Evolutionary conservation across 352 stramenopile species (phyloP), one percentile per base, ranked within the genome.

Genomic region (Nothophytophthora sp.): DNA sequence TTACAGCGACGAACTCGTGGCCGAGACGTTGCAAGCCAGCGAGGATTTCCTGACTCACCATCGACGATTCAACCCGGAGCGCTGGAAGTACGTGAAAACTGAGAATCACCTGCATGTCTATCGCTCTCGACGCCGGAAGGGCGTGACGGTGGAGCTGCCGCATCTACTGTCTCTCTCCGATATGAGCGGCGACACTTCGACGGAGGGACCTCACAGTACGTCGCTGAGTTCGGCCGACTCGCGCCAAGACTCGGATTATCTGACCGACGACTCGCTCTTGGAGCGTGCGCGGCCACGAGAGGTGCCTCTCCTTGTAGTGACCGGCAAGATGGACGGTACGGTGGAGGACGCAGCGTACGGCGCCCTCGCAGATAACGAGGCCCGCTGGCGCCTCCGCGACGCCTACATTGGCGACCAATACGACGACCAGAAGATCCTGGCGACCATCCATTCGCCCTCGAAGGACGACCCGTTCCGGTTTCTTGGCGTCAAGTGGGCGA

Each of bases 41-140:
- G 77, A 81, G 24, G 51, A 48, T 18, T 86, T 81, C 63, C 68
- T 82, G 44, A 49, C 61, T 20, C 55, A 64, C 42, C 57, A 60
- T 7, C 69, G 72, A 22, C 43, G 57, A 13, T 45, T 86, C n/a
- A 39, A 66, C 4, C 36, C 39, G 8, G 43, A 73, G 13, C 57
- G 73, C 43, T 88, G 77, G 77, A 84, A 84, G 54, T 67, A 77
- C 36, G 43, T 81, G 27, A 77, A 75, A 47, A 57, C 63, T 6
- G 74, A 74, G 33, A 74, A 88, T 35, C 62, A 81, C 45, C 45
- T 88, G 18, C 61, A 79, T 29, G 60, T 86, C n/a, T 88, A 81
- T 39, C 64, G 73, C 27, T 73, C 76, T 30, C 67, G 77, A 43
- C 59, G 67, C 15, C 16, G 57, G 15, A 67, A 40, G 5, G n/a